Evolutionary conservation across 2,329 filamentous ascomycete species (phyloP).

Genomic region (Aureobasidium sp.): DNA sequence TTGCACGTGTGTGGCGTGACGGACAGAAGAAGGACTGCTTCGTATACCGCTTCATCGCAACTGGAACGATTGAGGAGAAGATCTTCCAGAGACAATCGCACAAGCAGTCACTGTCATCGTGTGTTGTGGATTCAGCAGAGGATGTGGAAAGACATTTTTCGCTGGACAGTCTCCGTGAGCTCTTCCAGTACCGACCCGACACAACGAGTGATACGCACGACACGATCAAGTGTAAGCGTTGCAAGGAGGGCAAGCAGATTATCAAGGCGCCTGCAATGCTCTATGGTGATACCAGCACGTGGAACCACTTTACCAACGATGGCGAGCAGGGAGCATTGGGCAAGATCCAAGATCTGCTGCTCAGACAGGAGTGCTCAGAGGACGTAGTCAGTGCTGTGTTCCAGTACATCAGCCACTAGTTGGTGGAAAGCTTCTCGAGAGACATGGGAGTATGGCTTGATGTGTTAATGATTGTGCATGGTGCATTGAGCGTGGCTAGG

Average conservation of each 20-base stretch:
- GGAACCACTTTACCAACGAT: conserved; percentile 93
- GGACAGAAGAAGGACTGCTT: conserved; percentile 99
- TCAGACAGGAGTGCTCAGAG: conserved; percentile 77
- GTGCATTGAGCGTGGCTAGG: conserved; percentile 6
- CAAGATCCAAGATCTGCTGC: conserved; percentile 80
- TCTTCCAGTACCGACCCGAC: conserved; percentile 83
- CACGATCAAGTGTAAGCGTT: conserved; percentile 97
- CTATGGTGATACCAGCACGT: conserved; percentile 97
- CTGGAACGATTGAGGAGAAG: conserved; percentile 97
- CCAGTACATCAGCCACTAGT: conserved; percentile 90
- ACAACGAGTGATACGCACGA: conserved; percentile 94
- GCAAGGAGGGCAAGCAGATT: conserved; percentile 70
- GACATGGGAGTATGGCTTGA: conserved; percentile 1
- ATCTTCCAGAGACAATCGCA: conserved; percentile 98
- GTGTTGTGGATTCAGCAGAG: conserved; percentile 92
- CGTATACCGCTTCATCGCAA: conserved; percentile 98
- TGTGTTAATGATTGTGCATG: conserved; percentile 1
- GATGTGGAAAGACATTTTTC: conserved; percentile 97
- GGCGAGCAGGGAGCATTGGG: conserved; percentile 55
- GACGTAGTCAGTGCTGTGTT: conserved; percentile 87
- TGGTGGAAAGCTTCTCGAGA: background rate
- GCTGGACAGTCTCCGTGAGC: conserved; percentile 78
- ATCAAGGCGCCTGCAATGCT: conserved; percentile 92
- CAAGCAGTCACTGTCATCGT: conserved; percentile 93
- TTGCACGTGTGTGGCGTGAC: conserved; percentile 97